These are phyloP conservation scores for Phytopythium chamaehyphon DNA, from an alignment of 352 stramenopile genomes.

Conservation along the genomic window DNA sequence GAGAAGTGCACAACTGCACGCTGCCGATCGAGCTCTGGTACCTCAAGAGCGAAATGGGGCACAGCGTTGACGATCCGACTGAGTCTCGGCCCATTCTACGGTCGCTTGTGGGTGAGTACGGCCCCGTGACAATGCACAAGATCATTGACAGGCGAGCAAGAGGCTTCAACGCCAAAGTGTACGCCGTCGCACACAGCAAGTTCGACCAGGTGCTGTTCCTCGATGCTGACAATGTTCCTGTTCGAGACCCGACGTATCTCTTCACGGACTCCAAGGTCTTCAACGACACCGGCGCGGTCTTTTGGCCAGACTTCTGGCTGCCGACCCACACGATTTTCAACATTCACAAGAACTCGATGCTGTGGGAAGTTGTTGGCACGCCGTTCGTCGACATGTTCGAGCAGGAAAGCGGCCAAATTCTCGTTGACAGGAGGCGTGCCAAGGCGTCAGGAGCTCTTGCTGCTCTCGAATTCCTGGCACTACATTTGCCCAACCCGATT, in stretches of 20 bases:
- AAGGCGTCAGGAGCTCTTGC: slow-evolving; percentile 11
- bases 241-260: slow-evolving; percentile 43
- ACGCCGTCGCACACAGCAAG: slow-evolving; percentile 30
- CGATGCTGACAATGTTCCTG: slow-evolving; percentile 50
- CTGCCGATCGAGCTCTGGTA: slow-evolving; percentile 67
- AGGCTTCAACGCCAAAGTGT: slow-evolving; percentile 49
- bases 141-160: slow-evolving; percentile 23
- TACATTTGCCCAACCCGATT: slow-evolving; percentile 35
- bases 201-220: slow-evolving; percentile 41
- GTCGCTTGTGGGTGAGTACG: slow-evolving; percentile 14
- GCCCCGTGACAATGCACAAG: slow-evolving; percentile 18
- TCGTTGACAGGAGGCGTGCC: slow-evolving; percentile 30
- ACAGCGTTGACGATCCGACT: slow-evolving; percentile 11
- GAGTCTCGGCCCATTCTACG: neutral
- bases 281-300: slow-evolving; percentile 30
- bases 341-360: slow-evolving; percentile 36
- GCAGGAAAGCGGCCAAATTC: slow-evolving; percentile 45
- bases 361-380: slow-evolving; percentile 48
- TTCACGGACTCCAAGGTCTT: slow-evolving; percentile 34
- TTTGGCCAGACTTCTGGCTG: slow-evolving; percentile 60
- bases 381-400: slow-evolving; percentile 46
- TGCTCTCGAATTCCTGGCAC: slow-evolving; percentile 33
- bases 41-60: slow-evolving; percentile 30
- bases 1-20: slow-evolving; percentile 28
- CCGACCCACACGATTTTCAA: slow-evolving; percentile 55